Evolutionary conservation across 148 eudicot genomes (phyloP), one percentile per base, ranked within the genome.

Genomic region (Cornus controversa): DNA sequence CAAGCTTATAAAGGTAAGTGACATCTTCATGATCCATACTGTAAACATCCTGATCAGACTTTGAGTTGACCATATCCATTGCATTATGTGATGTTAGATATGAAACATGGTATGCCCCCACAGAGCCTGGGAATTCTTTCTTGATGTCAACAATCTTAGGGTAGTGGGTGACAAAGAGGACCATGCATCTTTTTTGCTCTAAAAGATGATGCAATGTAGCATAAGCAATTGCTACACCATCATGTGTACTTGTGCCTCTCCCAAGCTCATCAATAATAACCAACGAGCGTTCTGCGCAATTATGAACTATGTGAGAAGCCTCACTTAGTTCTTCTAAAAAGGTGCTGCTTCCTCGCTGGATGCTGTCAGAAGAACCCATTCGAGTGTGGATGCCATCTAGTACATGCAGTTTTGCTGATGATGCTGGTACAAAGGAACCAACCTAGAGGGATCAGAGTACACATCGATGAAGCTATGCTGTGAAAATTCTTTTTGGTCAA

Each of bases 161-260:
- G 78, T 96, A 96, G 82, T 96, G 99, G 54, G 99, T 96, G 71
- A 96, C 99, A 78, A 96, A 96, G 40, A 96, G 87, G 47, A 85
- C 87, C 92, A 92, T 82, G 78, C 97, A 88, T 82, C 82, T 83
- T 80, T 92, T 93, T 75, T 88, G 87, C 75, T 90, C 84, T 36
- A 96, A 82, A 57, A 96, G 91, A 85, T 91, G 79, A 63, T 92
- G 97, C 87, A 96, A 83, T 26, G 98, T 89, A 54, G 98, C 95
- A 79, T 93, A 96, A 37, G 99, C 99, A 85, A 96, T 96, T 16
- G 99, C 99, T 40, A 93, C 97, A 15, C 99, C 99, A 47, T 96
- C 99, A 76, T 96, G 99, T 53, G 99, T 93, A 53, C 99, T 96
- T 13, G 99, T 96, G 76, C 99, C 99, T 85, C 99, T 89, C 29